These are phyloP conservation scores for Elaeis oleifera DNA, from an alignment of 202 grass and related monocot species.

Conservation along the genomic window DNA sequence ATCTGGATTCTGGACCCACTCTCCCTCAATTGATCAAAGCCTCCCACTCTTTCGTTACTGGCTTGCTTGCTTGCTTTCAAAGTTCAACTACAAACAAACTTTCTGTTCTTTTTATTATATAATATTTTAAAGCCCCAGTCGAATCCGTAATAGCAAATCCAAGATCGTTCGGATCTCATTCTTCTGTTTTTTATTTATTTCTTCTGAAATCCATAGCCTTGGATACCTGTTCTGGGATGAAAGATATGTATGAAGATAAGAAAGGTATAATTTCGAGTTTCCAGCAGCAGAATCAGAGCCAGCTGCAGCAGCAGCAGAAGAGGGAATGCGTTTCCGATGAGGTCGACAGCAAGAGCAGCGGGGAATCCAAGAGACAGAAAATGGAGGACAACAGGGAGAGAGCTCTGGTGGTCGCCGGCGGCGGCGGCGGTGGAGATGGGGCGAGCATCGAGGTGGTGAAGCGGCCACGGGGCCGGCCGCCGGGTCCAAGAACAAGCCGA, in stretches of 20 bases:
- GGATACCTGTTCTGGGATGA: conserved; percentile 27
- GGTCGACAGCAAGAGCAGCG: conserved; percentile 53
- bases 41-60: conserved; percentile 11
- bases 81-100: conserved; percentile 20
- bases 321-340: conserved; percentile 72
- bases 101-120: conserved; percentile 9
- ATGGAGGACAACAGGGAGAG: not conserved
- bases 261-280: conserved; percentile 33
- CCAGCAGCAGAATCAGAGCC: conserved; percentile 23
- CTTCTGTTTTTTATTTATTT: too few species aligned
- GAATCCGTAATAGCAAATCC: too few species aligned
- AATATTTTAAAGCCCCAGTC: conserved; percentile 1
- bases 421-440: conserved; percentile 31
- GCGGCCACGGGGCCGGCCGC: conserved; percentile 60
- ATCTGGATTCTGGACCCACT: not conserved
- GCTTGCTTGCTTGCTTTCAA: conserved; percentile 31
- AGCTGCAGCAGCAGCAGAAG: conserved; percentile 36
- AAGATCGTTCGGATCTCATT: too few species aligned
- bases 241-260: conserved; percentile 46
- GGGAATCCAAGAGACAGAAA: conserved; percentile 44
- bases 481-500: conserved; percentile 93
- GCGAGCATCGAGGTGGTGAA: conserved; percentile 68
- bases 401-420: conserved; percentile 5
- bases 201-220: too few species aligned
- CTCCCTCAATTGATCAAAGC: conserved; percentile 4